Conservation (phyloP, 768 basidiomycete species). For the Russula lepida region DNA sequence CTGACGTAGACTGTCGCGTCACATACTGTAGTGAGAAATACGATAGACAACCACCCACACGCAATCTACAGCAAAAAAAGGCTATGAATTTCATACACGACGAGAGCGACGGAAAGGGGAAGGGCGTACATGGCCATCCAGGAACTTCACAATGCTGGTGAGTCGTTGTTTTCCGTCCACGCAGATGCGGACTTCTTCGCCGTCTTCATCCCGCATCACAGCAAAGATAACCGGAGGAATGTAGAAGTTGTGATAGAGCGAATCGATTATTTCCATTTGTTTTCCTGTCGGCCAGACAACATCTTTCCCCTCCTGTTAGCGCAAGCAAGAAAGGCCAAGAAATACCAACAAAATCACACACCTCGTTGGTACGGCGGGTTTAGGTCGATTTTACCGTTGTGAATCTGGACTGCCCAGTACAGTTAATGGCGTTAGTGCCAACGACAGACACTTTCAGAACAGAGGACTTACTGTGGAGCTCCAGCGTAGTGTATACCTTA, state of each 20-base stretch:
- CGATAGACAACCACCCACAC: constrained; percentile 32
- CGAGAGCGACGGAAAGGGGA: background rate
- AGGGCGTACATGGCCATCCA: constrained; percentile 33
- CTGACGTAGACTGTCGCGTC: constrained; percentile 30
- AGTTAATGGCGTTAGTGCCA: background rate
- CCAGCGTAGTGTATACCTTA: constrained; percentile 22
- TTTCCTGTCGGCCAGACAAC: constrained; percentile 70
- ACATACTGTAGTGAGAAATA: constrained; percentile 20
- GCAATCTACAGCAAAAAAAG: constrained; percentile 36
- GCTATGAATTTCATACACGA: background rate
- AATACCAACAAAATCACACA: constrained; percentile 25
- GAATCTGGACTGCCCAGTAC: constrained; percentile 46
- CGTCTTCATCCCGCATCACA: constrained; percentile 32
- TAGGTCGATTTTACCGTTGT: constrained; percentile 61
- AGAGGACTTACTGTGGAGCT: constrained; percentile 23
- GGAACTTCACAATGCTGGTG: constrained; percentile 39
- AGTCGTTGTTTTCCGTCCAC: constrained; percentile 49
- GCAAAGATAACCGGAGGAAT: constrained; percentile 45
- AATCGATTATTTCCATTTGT: constrained; percentile 48
- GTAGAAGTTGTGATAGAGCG: constrained; percentile 46
- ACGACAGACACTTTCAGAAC: background rate
- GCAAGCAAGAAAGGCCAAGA: background rate
- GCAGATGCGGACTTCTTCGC: constrained; percentile 37
- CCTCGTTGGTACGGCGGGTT: constrained; percentile 70
- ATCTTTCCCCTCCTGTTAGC: constrained; percentile 34